A percentile compares a stretch with the other conserved stretches of the same genome.
Conservation (phyloP, 2,329 filamentous ascomycete species). For the Stachybotrys echinatus region DNA sequence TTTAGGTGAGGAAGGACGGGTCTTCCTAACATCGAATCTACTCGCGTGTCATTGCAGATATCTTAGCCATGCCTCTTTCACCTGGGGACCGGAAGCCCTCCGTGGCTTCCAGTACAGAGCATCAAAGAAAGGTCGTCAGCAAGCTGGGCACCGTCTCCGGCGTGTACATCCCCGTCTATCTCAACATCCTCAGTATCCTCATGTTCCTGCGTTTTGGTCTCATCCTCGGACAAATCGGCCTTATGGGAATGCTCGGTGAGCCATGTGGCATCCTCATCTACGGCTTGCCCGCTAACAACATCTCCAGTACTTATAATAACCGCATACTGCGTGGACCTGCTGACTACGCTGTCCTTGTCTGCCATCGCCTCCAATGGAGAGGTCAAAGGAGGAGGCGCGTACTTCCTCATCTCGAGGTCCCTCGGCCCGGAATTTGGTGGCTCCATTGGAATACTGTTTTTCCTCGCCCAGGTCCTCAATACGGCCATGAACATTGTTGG, state of each 20-base stretch:
- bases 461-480: conserved; percentile 83
- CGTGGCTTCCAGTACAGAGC: conserved; percentile 16
- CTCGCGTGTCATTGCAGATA: neutral
- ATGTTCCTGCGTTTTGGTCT: conserved; percentile 90
- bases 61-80: neutral
- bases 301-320: conserved; percentile 60
- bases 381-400: conserved; percentile 80
- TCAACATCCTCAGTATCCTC: conserved; percentile 84
- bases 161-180: conserved; percentile 81
- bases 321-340: conserved; percentile 76
- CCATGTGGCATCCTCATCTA: neutral
- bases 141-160: conserved; percentile 75
- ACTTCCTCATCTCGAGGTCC: conserved; percentile 82
- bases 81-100: neutral
- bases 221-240: conserved; percentile 73
- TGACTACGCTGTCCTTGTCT: conserved; percentile 80
- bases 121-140: conserved; percentile 30
- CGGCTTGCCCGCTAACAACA: neutral
- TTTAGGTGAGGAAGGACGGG: no score
- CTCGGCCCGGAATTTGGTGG: conserved; percentile 85
- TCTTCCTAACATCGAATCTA: neutral
- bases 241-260: conserved; percentile 73
- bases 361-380: conserved; percentile 88
- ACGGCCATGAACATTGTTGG: conserved; percentile 84
- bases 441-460: conserved; percentile 83